A percentile compares a stretch with the other conserved stretches of the same genome.
phyloP scores from a whole-genome alignment of 176 grass and related monocot genomes.

The Juncus inflexus region DNA sequence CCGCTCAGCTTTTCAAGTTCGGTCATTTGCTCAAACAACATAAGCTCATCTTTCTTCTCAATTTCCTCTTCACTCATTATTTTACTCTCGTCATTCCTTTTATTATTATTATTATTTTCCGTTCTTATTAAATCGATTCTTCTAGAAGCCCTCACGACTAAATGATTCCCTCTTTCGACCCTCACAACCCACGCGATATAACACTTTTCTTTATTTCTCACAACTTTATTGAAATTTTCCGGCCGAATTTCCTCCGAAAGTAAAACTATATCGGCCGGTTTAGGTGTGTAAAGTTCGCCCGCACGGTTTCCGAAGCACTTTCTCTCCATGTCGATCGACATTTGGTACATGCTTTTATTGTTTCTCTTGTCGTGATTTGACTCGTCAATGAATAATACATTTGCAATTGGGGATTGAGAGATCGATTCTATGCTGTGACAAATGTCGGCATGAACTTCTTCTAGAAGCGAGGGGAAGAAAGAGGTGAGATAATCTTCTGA shows the following conservation, averaged over 20 bases:
- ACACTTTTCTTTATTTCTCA: conserved; percentile 47
- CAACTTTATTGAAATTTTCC: conserved; percentile 42
- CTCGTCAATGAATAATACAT: conserved; percentile 32
- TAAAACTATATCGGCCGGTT: conserved; percentile 52
- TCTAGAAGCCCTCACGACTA: conserved; percentile 51
- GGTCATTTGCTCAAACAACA: conserved; percentile 35
- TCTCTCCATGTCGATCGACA: conserved; percentile 45
- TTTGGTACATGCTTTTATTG: conserved; percentile 35
- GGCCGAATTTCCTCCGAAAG: conserved; percentile 50
- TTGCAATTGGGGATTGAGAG: conserved; percentile 42
- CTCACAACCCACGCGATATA: conserved; percentile 51
- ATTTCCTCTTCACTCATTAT: conserved; percentile 27
- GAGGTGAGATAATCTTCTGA: conserved; percentile 63
- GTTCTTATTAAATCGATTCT: conserved; percentile 37
- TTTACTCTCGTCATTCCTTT: conserved; percentile 27
- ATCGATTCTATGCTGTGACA: conserved; percentile 50
- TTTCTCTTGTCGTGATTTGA: conserved; percentile 26
- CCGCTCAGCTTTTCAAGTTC: conserved; percentile 31
- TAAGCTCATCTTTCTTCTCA: conserved; percentile 13
- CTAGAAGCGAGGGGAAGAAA: conserved; percentile 59
- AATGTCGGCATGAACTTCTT: conserved; percentile 59
- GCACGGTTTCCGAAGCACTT: conserved; percentile 22
- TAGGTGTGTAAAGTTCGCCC: conserved; percentile 45
- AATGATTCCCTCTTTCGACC: conserved; percentile 36
- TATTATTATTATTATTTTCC: conserved; percentile 36